Conservation (phyloP, 2,329 filamentous ascomycete species). For the Cladosporium sp. region DNA sequence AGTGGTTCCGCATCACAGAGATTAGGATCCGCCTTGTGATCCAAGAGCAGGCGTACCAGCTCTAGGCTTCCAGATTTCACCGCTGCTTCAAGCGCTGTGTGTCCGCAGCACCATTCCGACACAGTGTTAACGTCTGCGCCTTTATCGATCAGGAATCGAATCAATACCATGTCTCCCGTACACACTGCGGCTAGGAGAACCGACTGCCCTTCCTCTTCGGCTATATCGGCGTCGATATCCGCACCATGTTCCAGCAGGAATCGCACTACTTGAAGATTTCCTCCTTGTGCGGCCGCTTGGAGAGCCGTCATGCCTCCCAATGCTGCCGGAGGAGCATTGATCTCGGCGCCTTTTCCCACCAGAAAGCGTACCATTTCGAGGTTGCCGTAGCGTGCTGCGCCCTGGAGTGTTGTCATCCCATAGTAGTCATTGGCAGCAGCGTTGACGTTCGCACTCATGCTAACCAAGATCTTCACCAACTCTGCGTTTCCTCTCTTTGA, state of each 20-base stretch:
- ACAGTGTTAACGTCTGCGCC: conserved; percentile 1
- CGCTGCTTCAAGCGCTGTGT: neutral
- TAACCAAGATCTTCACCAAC: neutral
- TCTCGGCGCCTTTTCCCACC: neutral
- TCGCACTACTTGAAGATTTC: neutral
- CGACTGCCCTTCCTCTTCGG: neutral
- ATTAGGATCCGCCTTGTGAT: neutral
- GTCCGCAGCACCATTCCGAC: neutral
- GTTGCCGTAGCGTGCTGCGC: neutral
- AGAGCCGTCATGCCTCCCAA: neutral
- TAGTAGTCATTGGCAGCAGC: neutral
- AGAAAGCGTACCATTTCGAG: neutral
- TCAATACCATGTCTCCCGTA: neutral
- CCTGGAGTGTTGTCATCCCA: neutral
- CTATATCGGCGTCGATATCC: neutral
- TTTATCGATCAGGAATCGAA: neutral
- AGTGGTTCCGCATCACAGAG: neutral
- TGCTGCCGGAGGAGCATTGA: neutral
- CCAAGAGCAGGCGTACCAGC: neutral
- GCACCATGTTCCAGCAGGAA: conserved; percentile 1
- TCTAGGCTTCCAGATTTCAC: neutral
- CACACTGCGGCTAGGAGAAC: neutral
- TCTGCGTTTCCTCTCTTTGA: neutral
- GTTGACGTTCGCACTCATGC: conserved; percentile 3
- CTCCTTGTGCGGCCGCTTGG: neutral